A percentile compares a stretch with the other conserved stretches of the same genome.
Evolutionary conservation across 371 early-diverging fungal genomes (phyloP).

Genomic region (Mycotypha africana): DNA sequence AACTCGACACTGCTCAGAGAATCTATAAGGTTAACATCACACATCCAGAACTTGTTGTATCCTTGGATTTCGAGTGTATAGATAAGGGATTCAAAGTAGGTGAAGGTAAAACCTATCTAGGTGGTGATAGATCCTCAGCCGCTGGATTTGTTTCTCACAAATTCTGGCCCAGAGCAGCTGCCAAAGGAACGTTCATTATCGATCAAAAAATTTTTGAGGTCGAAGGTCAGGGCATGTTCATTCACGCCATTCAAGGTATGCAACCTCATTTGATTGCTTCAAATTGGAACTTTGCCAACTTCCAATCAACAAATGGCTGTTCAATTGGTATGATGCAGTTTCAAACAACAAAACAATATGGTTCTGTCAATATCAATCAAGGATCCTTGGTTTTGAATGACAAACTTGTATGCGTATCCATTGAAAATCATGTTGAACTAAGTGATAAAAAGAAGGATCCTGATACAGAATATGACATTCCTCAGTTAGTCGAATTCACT

Average conservation of each 20-base stretch:
- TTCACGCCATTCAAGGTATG: constrained; percentile 81
- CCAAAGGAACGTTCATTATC: constrained; percentile 69
- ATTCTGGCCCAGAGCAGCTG: constrained; percentile 75
- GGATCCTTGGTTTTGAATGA: constrained; percentile 68
- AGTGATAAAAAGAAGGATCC: constrained; percentile 46
- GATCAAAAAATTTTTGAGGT: constrained; percentile 60
- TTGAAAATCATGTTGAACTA: constrained; percentile 64
- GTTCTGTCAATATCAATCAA: constrained; percentile 66
- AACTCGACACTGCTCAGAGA: constrained; percentile 42
- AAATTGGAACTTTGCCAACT: constrained; percentile 79
- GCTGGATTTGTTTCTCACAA: constrained; percentile 65
- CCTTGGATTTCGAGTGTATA: constrained; percentile 60
- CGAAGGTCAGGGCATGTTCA: constrained; percentile 72
- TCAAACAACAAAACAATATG: constrained; percentile 73
- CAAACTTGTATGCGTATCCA: constrained; percentile 66
- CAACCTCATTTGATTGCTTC: constrained; percentile 82
- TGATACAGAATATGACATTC: constrained; percentile 80
- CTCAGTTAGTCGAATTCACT: constrained; percentile 60
- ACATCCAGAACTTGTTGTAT: constrained; percentile 58
- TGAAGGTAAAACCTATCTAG: constrained; percentile 71
- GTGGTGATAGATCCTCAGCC: constrained; percentile 42
- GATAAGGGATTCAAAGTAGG: constrained; percentile 80
- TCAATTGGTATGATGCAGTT: constrained; percentile 78
- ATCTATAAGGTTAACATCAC: constrained; percentile 52
- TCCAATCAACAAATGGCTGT: constrained; percentile 54